Percentiles rank a stretch among this genome's conserved stretches.
These are phyloP conservation scores for Fremontodendron californicum DNA, from an alignment of 345 rosid species.

Conservation along the genomic window DNA sequence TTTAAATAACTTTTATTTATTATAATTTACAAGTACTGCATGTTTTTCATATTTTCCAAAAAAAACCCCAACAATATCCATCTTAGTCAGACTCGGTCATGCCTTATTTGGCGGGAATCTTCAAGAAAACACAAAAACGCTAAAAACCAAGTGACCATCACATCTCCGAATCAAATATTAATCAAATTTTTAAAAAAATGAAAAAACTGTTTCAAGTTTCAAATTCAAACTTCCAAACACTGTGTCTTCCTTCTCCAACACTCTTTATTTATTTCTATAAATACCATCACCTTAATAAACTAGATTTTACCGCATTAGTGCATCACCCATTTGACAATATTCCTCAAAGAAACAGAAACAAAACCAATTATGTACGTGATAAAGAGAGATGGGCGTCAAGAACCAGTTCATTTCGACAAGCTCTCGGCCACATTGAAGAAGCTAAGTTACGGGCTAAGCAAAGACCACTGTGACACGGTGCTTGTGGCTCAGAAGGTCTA, in stretches of 20 bases:
- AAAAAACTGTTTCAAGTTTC: too few relatives aligned
- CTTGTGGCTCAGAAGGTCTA: conserved; percentile 66
- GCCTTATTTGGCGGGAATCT: conserved; percentile 16
- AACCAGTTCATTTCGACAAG: conserved; percentile 59
- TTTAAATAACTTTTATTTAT: too few relatives aligned
- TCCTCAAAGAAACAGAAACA: conserved; percentile 1
- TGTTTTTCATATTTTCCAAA: too few relatives aligned
- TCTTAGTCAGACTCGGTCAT: too few relatives aligned
- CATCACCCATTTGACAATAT: neutral
- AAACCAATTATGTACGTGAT: conserved; percentile 47
- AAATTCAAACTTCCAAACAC: too few relatives aligned
- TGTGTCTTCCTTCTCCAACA: too few relatives aligned
- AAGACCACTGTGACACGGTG: conserved; percentile 63
- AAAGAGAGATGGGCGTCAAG: conserved; percentile 65
- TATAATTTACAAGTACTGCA: too few relatives aligned
- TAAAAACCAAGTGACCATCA: neutral
- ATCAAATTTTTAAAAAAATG: too few relatives aligned
- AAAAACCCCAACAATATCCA: too few relatives aligned
- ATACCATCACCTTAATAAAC: neutral
- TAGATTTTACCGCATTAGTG: neutral
- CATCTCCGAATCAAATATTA: neutral
- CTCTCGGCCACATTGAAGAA: conserved; percentile 64
- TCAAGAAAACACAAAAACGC: neutral
- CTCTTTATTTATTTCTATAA: neutral
- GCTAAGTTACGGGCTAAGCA: conserved; percentile 58